phyloP scores from a whole-genome alignment of 1,284 basidiomycete species.

The Boletellus sp. region DNA sequence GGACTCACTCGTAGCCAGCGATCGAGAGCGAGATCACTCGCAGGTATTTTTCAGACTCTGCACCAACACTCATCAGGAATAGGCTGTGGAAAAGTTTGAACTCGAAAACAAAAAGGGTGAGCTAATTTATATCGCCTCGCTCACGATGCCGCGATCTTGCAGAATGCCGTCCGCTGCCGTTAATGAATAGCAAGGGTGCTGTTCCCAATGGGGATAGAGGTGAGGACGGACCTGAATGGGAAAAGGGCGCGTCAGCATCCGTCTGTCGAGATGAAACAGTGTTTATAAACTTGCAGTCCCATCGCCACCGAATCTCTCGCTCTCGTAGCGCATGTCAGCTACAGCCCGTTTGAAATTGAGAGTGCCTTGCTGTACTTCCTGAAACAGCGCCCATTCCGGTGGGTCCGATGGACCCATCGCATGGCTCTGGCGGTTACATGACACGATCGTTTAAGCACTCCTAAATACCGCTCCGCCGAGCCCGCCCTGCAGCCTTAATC shows the following conservation, averaged over 20 bases:
- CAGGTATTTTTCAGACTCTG: constrained; percentile 29
- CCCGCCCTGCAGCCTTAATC: constrained; percentile 46
- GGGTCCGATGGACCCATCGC: not conserved
- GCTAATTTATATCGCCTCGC: constrained; percentile 4
- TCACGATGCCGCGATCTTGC: not conserved
- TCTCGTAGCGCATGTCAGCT: no score
- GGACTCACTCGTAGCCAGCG: constrained; percentile 31
- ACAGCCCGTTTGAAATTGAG: not conserved
- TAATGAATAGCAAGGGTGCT: not conserved
- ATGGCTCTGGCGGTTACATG: not conserved
- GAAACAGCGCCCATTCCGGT: no score
- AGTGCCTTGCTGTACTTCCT: no score
- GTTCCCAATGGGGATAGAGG: not conserved
- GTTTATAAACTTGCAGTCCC: not conserved
- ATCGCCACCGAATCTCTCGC: no score
- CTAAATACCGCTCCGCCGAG: constrained; percentile 42
- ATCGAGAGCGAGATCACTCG: constrained; percentile 31
- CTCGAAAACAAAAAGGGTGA: not conserved
- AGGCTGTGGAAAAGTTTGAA: not conserved
- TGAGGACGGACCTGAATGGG: not conserved
- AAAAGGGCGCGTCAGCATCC: not conserved
- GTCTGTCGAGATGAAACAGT: not conserved
- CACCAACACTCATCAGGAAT: constrained; percentile 18
- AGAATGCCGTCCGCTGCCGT: constrained; percentile 2
- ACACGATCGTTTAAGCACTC: not conserved